These are phyloP conservation scores for Rhododendron ferrugineum DNA, from an alignment of 148 eudicot genomes.

Conservation along the genomic window DNA sequence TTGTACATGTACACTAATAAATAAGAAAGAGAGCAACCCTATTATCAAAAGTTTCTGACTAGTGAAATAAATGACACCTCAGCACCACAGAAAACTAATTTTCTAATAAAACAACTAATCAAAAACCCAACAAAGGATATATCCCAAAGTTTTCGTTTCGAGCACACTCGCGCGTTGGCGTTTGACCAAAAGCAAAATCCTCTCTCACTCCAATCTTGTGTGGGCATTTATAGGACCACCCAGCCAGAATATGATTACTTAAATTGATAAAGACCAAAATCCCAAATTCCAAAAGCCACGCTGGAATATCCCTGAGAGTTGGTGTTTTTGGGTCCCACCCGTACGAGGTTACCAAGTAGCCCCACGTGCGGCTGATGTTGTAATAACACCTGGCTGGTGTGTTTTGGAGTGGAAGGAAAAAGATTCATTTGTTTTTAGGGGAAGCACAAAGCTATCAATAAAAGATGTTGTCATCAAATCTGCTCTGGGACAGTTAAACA, in stretches of 20 bases:
- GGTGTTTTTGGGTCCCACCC: background rate
- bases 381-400: background rate
- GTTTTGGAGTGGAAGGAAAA: background rate
- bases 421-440: background rate
- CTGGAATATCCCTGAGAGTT: background rate
- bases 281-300: background rate
- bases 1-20: background rate
- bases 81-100: background rate
- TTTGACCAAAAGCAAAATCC: background rate
- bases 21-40: background rate
- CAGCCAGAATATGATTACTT: background rate
- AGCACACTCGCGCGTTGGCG: constrained; percentile 6
- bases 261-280: background rate
- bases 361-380: background rate
- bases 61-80: background rate
- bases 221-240: background rate
- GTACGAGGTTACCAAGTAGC: background rate
- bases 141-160: background rate
- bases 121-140: background rate
- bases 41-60: background rate
- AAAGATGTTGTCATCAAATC: background rate
- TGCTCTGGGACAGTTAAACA: background rate
- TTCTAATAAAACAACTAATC: background rate
- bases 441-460: background rate
- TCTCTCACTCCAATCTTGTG: background rate